These are phyloP conservation scores for Solanum pimpinellifolium DNA, from an alignment of 257 asterid genomes.

Conservation along the genomic window DNA sequence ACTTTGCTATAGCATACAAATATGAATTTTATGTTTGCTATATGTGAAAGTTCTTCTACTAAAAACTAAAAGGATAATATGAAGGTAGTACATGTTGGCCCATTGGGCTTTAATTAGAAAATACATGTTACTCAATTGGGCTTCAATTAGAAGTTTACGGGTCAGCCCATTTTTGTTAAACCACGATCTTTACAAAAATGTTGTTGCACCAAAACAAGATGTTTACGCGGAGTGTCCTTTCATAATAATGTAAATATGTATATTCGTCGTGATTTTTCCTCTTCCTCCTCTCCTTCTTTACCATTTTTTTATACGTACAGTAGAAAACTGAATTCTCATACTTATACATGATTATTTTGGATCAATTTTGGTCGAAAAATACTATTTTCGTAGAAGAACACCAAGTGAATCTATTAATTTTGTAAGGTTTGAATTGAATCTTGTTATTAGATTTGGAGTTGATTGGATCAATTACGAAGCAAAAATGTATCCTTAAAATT, in stretches of 20 bases:
- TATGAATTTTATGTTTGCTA: no score
- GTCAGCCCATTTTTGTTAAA: background rate
- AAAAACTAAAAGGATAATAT: no score
- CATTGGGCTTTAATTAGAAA: no score
- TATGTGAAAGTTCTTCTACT: no score
- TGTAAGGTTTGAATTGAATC: background rate
- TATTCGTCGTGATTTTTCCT: background rate
- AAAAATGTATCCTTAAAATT: background rate
- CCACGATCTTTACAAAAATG: background rate
- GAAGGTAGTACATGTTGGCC: background rate
- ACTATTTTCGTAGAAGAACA: background rate
- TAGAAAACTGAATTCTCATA: background rate
- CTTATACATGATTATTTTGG: background rate
- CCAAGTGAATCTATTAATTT: background rate
- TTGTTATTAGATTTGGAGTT: background rate
- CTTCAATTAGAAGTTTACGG: background rate
- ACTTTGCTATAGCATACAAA: no score
- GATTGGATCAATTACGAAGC: background rate
- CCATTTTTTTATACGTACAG: background rate
- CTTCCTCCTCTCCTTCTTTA: background rate
- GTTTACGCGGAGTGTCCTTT: background rate
- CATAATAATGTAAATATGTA: background rate
- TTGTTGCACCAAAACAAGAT: background rate
- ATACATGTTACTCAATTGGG: background rate
- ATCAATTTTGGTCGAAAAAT: background rate